Percentiles rank a stretch among this genome's conserved stretches.
phyloP scores from a whole-genome alignment of 345 rosid species.

The Passiflora organensis region DNA sequence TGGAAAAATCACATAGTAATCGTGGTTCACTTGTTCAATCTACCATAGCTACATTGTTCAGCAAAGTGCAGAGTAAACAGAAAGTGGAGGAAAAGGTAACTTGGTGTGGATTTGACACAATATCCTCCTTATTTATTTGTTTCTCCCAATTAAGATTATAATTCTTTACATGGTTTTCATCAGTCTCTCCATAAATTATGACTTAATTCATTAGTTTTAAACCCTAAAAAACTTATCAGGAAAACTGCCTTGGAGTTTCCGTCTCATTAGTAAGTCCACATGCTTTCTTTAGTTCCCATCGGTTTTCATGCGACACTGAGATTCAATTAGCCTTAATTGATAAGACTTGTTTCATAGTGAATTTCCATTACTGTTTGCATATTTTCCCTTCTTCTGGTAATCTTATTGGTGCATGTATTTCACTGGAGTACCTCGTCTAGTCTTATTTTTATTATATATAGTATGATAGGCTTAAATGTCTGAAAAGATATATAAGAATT shows the following conservation, averaged over 20 bases:
- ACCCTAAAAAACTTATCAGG: neutral
- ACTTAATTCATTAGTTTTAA: neutral
- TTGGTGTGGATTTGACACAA: neutral
- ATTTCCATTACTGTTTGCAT: neutral
- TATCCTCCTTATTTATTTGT: neutral
- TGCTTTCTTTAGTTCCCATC: too few relatives aligned
- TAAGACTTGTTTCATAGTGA: neutral
- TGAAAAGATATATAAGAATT: neutral
- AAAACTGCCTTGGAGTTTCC: too few relatives aligned
- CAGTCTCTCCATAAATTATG: neutral
- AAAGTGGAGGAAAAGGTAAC: constrained; percentile 54
- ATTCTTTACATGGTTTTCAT: neutral
- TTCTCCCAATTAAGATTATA: too few relatives aligned
- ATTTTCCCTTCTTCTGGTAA: neutral
- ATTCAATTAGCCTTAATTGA: too few relatives aligned
- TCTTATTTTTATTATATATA: neutral
- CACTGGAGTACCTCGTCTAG: neutral
- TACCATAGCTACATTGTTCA: constrained; percentile 65
- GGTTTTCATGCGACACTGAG: too few relatives aligned
- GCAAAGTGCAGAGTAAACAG: constrained; percentile 24
- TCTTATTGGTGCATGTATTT: neutral
- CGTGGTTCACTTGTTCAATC: constrained; percentile 67
- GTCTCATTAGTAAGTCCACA: too few relatives aligned
- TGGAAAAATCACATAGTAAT: constrained; percentile 25
- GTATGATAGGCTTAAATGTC: neutral